Evolutionary conservation across 2,329 filamentous ascomycete genomes (phyloP).

Genomic region (Dactylellina haptotyla): DNA sequence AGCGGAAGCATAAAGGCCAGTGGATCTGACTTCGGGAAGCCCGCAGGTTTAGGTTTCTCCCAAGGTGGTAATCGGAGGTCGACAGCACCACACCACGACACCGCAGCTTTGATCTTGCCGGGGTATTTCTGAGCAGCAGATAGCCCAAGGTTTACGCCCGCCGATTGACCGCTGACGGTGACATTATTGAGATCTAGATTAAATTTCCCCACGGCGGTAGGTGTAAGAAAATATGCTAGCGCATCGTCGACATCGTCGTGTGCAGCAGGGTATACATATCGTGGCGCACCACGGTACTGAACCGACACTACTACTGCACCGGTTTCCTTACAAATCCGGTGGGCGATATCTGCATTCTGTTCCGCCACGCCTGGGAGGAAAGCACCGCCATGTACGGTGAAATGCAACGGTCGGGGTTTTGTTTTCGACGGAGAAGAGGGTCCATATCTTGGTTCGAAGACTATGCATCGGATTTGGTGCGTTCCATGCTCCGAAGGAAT

Average conservation of each 20-base stretch:
- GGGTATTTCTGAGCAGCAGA: constrained; percentile 59
- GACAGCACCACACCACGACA: constrained; percentile 63
- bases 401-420: constrained; percentile 62
- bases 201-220: constrained; percentile 60
- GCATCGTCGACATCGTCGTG: constrained; percentile 64
- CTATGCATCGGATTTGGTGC: constrained; percentile 59
- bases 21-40: constrained; percentile 61
- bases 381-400: constrained; percentile 64
- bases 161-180: constrained; percentile 64
- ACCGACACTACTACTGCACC: constrained; percentile 62
- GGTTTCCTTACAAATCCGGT: constrained; percentile 60
- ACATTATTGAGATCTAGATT: constrained; percentile 62
- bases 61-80: constrained; percentile 62
- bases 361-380: constrained; percentile 65
- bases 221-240: constrained; percentile 61
- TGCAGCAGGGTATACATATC: constrained; percentile 62
- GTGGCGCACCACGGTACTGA: constrained; percentile 63
- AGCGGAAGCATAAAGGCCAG: constrained; percentile 62
- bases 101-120: constrained; percentile 58
- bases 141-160: constrained; percentile 64
- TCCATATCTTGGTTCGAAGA: constrained; percentile 59
- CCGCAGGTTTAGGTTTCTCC: constrained; percentile 61
- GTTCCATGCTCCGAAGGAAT: constrained; percentile 57
- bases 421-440: constrained; percentile 25
- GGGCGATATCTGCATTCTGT: constrained; percentile 60